phyloP scores from a whole-genome alignment of 805 yeast genomes.

The Clavispora fructus region DNA sequence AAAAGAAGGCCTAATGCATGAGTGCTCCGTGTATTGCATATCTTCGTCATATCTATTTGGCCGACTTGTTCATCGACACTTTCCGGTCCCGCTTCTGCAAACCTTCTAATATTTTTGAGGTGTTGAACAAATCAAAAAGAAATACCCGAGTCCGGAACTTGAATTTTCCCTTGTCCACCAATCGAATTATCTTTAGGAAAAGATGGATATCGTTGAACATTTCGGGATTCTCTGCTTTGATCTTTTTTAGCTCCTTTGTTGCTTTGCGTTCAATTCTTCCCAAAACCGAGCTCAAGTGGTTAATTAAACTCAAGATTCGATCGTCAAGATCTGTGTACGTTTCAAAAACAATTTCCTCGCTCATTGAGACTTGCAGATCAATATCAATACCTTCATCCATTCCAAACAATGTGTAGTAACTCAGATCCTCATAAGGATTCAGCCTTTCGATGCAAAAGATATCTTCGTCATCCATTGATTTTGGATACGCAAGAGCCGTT shows the following conservation, averaged over 20 bases:
- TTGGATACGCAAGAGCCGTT: constrained; percentile 12
- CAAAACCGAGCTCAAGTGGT: constrained; percentile 43
- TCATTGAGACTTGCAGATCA: constrained; percentile 6
- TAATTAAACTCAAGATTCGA: constrained; percentile 33
- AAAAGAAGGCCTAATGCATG: constrained; percentile 1
- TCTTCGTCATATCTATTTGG: neutral
- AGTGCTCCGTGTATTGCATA: neutral
- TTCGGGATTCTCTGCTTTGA: constrained; percentile 47
- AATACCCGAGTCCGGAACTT: constrained; percentile 59
- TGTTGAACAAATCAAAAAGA: constrained; percentile 54
- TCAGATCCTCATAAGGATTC: constrained; percentile 12
- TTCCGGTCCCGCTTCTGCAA: constrained; percentile 44
- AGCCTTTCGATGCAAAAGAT: constrained; percentile 9
- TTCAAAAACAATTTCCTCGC: constrained; percentile 12
- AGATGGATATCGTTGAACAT: constrained; percentile 53
- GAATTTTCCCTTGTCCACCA: constrained; percentile 55
- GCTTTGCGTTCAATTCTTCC: constrained; percentile 49
- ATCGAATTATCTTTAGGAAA: constrained; percentile 45
- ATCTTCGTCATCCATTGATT: constrained; percentile 9
- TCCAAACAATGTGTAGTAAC: constrained; percentile 11
- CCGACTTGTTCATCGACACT: constrained; percentile 5
- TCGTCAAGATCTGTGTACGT: constrained; percentile 16
- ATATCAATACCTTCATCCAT: constrained; percentile 5
- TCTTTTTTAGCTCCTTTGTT: constrained; percentile 48
- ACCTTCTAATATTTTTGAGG: constrained; percentile 47